These are phyloP conservation scores for Gautieria morchelliformis DNA, from an alignment of 768 basidiomycete genomes.

Conservation along the genomic window DNA sequence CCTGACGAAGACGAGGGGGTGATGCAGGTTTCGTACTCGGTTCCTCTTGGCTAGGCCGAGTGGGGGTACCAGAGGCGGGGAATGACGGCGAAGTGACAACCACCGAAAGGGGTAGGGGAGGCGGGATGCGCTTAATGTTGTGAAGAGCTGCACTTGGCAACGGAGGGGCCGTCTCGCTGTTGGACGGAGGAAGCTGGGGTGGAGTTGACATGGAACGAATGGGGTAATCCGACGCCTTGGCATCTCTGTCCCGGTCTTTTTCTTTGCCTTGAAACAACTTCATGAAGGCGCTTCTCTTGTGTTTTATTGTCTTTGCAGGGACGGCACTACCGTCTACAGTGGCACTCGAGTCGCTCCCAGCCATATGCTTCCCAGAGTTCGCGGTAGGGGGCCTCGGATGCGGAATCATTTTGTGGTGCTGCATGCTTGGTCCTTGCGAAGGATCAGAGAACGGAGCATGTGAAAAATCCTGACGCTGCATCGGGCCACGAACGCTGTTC, in stretches of 20 bases:
- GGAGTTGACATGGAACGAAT: conserved; percentile 1
- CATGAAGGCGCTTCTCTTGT: conserved; percentile 79
- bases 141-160: not conserved
- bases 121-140: conserved; percentile 1
- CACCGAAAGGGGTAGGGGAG: conserved; percentile 4
- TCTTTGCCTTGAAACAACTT: conserved; percentile 53
- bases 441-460: not conserved
- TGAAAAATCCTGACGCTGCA: not conserved
- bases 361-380: not conserved
- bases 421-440: not conserved
- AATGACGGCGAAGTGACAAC: conserved; percentile 8
- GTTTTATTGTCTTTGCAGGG: conserved; percentile 45
- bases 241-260: conserved; percentile 23
- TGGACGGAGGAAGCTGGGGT: not conserved
- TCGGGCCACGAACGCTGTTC: not conserved
- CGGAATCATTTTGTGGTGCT: not conserved
- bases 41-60: not conserved
- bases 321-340: not conserved
- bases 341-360: not conserved
- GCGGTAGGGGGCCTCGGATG: conserved; percentile 5
- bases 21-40: not conserved
- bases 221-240: not conserved
- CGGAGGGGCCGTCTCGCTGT: not conserved
- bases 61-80: not conserved
- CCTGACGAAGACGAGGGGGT: not conserved